Conservation (phyloP, 768 basidiomycete species). For the Hortiboletus campestris region DNA sequence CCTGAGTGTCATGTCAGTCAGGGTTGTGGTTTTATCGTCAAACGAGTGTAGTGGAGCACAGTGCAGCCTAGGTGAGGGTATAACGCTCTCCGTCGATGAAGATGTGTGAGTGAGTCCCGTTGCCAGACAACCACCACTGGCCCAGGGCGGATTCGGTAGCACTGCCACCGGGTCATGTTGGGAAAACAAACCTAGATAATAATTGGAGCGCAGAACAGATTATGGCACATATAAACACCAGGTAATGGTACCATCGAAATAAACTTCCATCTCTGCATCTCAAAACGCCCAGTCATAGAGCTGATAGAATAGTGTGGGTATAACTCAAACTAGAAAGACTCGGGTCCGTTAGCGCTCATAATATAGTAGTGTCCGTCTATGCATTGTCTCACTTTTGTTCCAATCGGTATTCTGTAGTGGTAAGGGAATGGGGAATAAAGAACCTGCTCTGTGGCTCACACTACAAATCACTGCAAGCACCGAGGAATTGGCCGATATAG, state of each 20-base stretch:
- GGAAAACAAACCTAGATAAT: background rate
- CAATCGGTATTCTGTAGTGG: background rate
- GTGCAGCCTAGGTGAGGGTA: constrained; percentile 10
- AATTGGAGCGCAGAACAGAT: background rate
- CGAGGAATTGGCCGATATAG: constrained; percentile 18
- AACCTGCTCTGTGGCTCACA: constrained; percentile 9
- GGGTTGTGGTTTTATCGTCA: background rate
- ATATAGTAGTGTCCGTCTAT: constrained; percentile 20
- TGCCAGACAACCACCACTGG: constrained; percentile 21
- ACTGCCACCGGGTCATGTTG: constrained; percentile 11
- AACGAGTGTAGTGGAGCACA: constrained; percentile 22
- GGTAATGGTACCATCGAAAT: constrained; percentile 7
- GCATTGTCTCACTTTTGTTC: constrained; percentile 17
- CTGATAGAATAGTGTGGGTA: constrained; percentile 27
- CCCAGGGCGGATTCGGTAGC: background rate
- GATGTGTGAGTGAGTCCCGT: background rate
- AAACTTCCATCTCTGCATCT: constrained; percentile 4
- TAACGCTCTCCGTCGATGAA: background rate
- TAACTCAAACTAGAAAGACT: constrained; percentile 17
- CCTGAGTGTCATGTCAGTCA: constrained; percentile 18
- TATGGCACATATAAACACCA: constrained; percentile 19
- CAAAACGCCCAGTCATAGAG: constrained; percentile 4
- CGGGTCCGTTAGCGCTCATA: constrained; percentile 19
- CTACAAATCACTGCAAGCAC: constrained; percentile 5
- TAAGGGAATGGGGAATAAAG: constrained; percentile 4